Percentiles rank a stretch among this genome's conserved stretches.
Conservation (phyloP, 176 grass and related monocot genomes). For the Triticum dicoccoides region DNA sequence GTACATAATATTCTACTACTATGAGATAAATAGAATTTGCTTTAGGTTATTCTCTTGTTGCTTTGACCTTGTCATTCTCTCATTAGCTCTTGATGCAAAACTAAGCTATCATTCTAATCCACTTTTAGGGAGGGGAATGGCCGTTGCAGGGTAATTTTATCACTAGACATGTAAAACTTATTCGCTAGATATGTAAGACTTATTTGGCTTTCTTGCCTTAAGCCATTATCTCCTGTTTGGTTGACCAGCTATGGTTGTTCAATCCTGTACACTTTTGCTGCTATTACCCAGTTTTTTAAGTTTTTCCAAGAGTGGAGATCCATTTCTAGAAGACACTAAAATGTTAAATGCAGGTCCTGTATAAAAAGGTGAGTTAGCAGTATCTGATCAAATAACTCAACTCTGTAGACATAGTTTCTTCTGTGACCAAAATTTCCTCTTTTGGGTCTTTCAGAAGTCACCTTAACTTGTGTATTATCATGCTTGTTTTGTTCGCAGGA, state of each 20-base stretch:
- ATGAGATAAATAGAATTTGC: not conserved
- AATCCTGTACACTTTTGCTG: not conserved
- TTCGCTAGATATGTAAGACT: not conserved
- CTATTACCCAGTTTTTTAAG: not conserved
- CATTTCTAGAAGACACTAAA: not conserved
- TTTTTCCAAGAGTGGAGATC: not conserved
- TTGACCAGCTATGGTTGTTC: not conserved
- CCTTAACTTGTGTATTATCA: not conserved
- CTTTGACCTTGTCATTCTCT: constrained; percentile 1
- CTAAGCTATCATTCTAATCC: constrained; percentile 3
- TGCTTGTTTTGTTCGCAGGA: not conserved
- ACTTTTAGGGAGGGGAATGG: not conserved
- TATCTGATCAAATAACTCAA: not conserved
- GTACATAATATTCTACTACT: not conserved
- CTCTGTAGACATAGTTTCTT: not conserved
- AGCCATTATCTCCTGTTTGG: not conserved
- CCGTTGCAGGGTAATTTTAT: not conserved
- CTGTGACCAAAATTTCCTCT: not conserved
- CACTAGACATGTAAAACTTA: not conserved
- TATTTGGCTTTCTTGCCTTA: not conserved
- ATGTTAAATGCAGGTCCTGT: not conserved
- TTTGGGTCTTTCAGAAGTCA: not conserved
- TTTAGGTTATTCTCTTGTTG: not conserved
- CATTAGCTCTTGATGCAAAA: not conserved
- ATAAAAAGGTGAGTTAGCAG: not conserved